Conservation (phyloP, 306 rosid species). For the Aeschynomene evenia region DNA sequence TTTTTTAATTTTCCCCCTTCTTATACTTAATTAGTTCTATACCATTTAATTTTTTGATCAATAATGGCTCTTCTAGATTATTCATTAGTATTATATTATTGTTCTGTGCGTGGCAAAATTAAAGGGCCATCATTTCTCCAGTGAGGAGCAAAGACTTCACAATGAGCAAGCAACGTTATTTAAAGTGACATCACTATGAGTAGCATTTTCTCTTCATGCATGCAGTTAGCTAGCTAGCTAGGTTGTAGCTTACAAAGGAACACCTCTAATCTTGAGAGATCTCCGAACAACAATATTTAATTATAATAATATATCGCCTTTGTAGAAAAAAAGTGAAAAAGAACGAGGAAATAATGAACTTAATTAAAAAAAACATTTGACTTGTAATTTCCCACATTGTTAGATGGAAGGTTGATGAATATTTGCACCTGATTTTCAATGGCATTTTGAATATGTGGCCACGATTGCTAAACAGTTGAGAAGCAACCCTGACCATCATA, state of each 20-base stretch:
- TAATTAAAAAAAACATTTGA: conserved; percentile 36
- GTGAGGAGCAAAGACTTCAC: conserved; percentile 12
- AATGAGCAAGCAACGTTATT: conserved; percentile 26
- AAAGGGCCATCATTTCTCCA: conserved; percentile 6
- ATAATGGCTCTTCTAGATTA: conserved; percentile 2
- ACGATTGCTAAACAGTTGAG: conserved; percentile 25
- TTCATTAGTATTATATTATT: no score
- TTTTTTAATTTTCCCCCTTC: no score
- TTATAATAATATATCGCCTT: conserved; percentile 24
- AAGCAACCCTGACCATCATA: conserved; percentile 36
- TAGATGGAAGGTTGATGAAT: conserved; percentile 80
- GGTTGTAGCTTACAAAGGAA: conserved; percentile 26
- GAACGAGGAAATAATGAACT: conserved; percentile 12
- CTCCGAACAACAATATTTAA: conserved; percentile 4
- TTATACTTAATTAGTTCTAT: no score
- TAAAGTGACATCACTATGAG: conserved; percentile 27
- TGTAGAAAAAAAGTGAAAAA: conserved; percentile 20
- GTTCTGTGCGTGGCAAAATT: background rate
- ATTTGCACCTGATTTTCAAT: conserved; percentile 59
- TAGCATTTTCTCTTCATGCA: conserved; percentile 25
- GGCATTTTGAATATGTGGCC: conserved; percentile 40
- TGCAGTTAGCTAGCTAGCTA: no score
- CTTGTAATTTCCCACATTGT: conserved; percentile 35
- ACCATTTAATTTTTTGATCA: no score
- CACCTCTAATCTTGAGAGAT: conserved; percentile 9